These are phyloP conservation scores for Brassica incana DNA, from an alignment of 345 rosid species.

Conservation along the genomic window DNA sequence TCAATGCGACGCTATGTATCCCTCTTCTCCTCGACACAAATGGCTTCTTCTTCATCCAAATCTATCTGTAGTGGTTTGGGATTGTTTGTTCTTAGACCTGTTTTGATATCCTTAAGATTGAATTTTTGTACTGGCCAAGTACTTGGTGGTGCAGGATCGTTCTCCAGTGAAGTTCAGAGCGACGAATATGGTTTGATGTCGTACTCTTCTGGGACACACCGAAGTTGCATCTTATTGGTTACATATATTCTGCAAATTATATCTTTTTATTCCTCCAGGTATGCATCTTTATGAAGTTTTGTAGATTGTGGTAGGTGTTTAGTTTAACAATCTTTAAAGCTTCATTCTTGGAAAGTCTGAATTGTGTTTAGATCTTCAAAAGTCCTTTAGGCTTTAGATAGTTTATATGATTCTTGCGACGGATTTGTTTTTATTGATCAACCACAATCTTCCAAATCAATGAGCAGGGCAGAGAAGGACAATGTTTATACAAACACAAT, in stretches of 20 bases:
- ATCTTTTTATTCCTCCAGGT: background rate
- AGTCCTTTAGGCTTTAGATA: too few relatives aligned
- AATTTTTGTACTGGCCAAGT: background rate
- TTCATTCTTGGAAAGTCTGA: too few relatives aligned
- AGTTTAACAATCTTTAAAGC: too few relatives aligned
- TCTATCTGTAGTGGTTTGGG: background rate
- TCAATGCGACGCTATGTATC: too few relatives aligned
- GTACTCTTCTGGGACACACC: background rate
- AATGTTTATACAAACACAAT: conserved; percentile 88
- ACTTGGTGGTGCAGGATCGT: background rate
- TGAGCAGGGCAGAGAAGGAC: conserved; percentile 82
- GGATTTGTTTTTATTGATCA: too few relatives aligned
- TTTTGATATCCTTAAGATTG: background rate
- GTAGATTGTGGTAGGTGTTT: too few relatives aligned
- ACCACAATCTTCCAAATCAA: too few relatives aligned
- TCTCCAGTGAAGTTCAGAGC: background rate
- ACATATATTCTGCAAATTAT: background rate
- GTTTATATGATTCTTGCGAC: too few relatives aligned
- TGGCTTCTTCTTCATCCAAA: too few relatives aligned
- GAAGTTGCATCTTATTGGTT: background rate
- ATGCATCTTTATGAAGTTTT: too few relatives aligned
- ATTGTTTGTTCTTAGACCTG: conserved; percentile 31
- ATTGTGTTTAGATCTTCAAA: too few relatives aligned
- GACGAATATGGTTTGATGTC: background rate
- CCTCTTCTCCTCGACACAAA: too few relatives aligned